Conservation (phyloP, 1,139 yeast species). For the Taphrina communis region DNA sequence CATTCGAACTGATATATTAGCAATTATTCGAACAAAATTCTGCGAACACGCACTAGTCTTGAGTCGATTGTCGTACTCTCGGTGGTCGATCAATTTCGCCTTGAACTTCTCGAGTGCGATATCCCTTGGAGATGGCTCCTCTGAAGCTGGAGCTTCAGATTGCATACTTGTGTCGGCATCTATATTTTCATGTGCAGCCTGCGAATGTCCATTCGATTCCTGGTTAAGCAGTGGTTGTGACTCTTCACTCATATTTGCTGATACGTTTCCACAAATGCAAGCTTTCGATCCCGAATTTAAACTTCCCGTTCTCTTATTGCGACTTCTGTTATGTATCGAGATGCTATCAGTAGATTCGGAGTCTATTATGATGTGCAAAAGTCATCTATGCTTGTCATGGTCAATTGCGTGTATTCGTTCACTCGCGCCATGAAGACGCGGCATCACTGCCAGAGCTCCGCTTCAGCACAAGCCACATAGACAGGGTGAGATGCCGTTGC, state of each 20-base stretch:
- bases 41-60: conserved; percentile 58
- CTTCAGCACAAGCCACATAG: conserved; percentile 4
- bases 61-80: conserved; percentile 91
- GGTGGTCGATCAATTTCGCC: conserved; percentile 86
- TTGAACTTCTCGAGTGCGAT: conserved; percentile 80
- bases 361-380: too few relatives aligned
- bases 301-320: too few relatives aligned
- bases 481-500: too few relatives aligned
- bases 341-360: too few relatives aligned
- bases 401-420: not conserved
- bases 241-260: conserved; percentile 12
- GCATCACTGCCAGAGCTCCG: not conserved
- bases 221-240: conserved; percentile 6
- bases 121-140: conserved; percentile 54
- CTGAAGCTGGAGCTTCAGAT: conserved; percentile 3
- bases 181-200: not conserved
- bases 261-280: not conserved
- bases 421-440: conserved; percentile 17
- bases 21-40: not conserved
- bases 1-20: conserved; percentile 58
- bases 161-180: not conserved
- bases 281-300: not conserved
- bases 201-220: not conserved
- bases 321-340: too few relatives aligned
- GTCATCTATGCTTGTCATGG: not conserved